A percentile compares a stretch with the other conserved stretches of the same genome.
Conservation (phyloP, 2,329 filamentous ascomycete species). For the Lasiodiplodia gonubiensis region DNA sequence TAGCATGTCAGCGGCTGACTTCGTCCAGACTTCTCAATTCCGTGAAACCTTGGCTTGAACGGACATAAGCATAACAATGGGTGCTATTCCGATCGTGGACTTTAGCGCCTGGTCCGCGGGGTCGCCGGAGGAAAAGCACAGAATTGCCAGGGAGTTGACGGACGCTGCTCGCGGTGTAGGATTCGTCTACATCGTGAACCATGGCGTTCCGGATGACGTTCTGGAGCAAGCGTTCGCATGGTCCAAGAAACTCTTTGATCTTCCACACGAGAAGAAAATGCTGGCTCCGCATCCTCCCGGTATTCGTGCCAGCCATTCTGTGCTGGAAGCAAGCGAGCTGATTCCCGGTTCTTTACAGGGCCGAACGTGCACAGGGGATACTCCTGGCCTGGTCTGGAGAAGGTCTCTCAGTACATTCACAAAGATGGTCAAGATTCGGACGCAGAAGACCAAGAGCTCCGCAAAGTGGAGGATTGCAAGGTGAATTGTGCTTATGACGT, state of each 20-base stretch:
- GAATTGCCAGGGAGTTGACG: slow-evolving; percentile 46
- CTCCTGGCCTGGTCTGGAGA: slow-evolving; percentile 61
- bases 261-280: slow-evolving; percentile 54
- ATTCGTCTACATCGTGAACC: slow-evolving; percentile 57
- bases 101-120: slow-evolving; percentile 43
- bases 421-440: slow-evolving; percentile 48
- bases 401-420: slow-evolving; percentile 51
- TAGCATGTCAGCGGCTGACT: slow-evolving; percentile 3
- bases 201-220: slow-evolving; percentile 48
- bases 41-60: slow-evolving; percentile 1
- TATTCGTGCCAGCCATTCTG: neutral
- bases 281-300: slow-evolving; percentile 57
- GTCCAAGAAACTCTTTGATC: slow-evolving; percentile 52
- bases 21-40: neutral
- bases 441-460: slow-evolving; percentile 51
- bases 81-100: slow-evolving; percentile 49
- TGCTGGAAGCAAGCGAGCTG: neutral
- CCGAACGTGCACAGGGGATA: slow-evolving; percentile 61
- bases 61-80: neutral
- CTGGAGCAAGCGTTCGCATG: slow-evolving; percentile 54
- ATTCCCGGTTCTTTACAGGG: neutral
- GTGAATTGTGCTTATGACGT: slow-evolving; percentile 37
- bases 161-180: slow-evolving; percentile 53
- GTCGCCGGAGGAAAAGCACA: slow-evolving; percentile 38
- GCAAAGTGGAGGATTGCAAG: slow-evolving; percentile 59